Evolutionary conservation across 331 rosid species (phyloP), one percentile per base, ranked within the genome.

Genomic region (Dryas integrifolia): DNA sequence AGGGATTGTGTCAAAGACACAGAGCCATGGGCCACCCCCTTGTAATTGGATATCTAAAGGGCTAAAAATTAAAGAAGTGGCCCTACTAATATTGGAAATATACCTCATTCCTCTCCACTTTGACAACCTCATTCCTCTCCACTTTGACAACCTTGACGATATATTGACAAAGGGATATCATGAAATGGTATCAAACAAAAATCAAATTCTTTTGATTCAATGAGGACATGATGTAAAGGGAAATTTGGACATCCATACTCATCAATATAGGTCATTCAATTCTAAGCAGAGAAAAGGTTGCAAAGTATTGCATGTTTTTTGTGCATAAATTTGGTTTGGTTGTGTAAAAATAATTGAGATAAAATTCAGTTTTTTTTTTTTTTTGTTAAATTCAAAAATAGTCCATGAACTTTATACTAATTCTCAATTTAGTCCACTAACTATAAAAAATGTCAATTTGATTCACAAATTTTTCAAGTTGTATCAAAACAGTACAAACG

Each of bases 121-220:
- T 74, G 84, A 84, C 69, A 81, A 77, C 65, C 63, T 74, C 72
- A 24, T 69, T 38, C 57, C 39, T 74, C 41, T 39, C 63, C 63
- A 64, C 62, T 52, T 80, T 74, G 84, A 84, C 69, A 81, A 77
- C 65, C 63, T 74, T 80, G 72, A 80, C 78, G 80, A 86, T n/a
- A n/a, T n/a, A n/a, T 77, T 80, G 77, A 82, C 76, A 80, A 86
- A 52, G 67, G 41, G 41, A 77, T 86, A 69, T 85, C 80, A 76
- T 62, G 57, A 74, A 84, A 66, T 80, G 86, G 85, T 66, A 86
- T 81, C 86, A 80, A 65, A 48, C 67, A 26, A 15, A 68, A 79
- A 74, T 74, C 84, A 74, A 72, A 18, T 57, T 76, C 16, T 65
- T 79, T 75, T 55, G 84, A 82, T 90, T 90, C 96, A 80, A 81